Conservation (phyloP, 75 land plant genomes). For the Isoetes taiwanensis region DNA sequence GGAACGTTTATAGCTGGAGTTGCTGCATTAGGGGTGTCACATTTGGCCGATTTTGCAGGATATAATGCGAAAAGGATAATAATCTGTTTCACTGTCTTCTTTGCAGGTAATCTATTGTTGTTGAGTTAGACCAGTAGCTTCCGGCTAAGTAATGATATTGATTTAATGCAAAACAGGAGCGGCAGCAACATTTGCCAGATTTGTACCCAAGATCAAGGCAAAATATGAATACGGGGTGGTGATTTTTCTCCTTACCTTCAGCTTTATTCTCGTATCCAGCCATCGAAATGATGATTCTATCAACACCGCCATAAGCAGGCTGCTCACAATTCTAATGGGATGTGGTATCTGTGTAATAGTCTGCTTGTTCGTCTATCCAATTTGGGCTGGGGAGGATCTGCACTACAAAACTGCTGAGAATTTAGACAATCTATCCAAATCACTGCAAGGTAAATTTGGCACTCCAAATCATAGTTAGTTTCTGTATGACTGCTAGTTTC, state of each 20-base stretch:
- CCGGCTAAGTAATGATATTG: too few species aligned
- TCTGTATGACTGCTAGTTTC: too few species aligned
- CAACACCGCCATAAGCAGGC: neutral
- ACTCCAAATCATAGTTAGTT: too few species aligned
- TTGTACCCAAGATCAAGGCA: slow-evolving; percentile 2
- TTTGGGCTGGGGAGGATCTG: slow-evolving; percentile 8
- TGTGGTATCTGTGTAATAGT: neutral
- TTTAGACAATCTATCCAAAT: neutral
- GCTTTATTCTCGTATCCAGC: neutral
- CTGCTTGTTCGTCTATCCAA: neutral
- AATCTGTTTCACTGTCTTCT: too few species aligned
- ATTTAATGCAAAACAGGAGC: slow-evolving; percentile 1
- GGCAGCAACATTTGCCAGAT: neutral
- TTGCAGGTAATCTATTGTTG: too few species aligned
- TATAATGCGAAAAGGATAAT: too few species aligned
- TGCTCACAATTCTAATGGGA: slow-evolving; percentile 1
- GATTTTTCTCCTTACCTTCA: slow-evolving; percentile 1
- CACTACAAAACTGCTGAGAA: neutral
- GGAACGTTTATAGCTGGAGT: too few species aligned
- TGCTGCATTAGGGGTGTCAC: too few species aligned
- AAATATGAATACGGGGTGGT: slow-evolving; percentile 4
- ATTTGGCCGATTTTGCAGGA: too few species aligned
- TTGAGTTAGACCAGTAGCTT: too few species aligned
- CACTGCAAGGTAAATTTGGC: neutral
- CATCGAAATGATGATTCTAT: neutral